Evolutionary conservation across 345 rosid species (phyloP), one percentile per base, ranked within the genome.

Genomic region (Firmiana major): DNA sequence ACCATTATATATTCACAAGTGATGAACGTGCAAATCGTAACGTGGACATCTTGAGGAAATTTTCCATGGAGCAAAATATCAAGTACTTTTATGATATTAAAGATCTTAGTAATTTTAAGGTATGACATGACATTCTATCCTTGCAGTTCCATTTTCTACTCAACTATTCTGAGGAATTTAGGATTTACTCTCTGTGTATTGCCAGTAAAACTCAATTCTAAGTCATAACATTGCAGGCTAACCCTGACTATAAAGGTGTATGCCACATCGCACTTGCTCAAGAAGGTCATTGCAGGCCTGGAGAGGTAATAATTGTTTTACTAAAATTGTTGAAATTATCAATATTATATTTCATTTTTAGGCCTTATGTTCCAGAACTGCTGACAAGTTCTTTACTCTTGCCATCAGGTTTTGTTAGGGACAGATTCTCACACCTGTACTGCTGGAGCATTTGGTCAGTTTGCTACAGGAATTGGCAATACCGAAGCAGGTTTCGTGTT

Each of bases 221-320:
- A 51, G 71, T 55, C 10, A 12, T 62, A 51, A 45, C 70, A 82
- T 28, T 86, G 73, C 86, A 93, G 99, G 99, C 85, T 69, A 95
- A 95, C 77, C 99, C 97, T 63, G 97, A 95, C 83, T 95, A 95
- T 81, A 95, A 95, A 90, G 99, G 99, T 59, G 99, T 95, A 80
- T 95, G 98, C 82, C 99, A 95, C 77, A 76, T 95, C 58, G 98
- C 99, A 60, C 94, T 95, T 81, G 98, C 98, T 57, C 98, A 94
- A 88, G 98, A 94, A 88, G 98, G 98, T 77, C 98, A 93, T 77
- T 93, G 97, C 87, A 88, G 99, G 75, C 99, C 98, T 74, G 98
- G 98, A 81, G 99, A 95, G 96, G 99, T 95, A 26, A 43, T 51
- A 3, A 15, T 74, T 67, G 17, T 45, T 45, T 19, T 21, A 24